phyloP scores from a whole-genome alignment of 2,329 filamentous ascomycete genomes.

The Sclerotinia minor region DNA sequence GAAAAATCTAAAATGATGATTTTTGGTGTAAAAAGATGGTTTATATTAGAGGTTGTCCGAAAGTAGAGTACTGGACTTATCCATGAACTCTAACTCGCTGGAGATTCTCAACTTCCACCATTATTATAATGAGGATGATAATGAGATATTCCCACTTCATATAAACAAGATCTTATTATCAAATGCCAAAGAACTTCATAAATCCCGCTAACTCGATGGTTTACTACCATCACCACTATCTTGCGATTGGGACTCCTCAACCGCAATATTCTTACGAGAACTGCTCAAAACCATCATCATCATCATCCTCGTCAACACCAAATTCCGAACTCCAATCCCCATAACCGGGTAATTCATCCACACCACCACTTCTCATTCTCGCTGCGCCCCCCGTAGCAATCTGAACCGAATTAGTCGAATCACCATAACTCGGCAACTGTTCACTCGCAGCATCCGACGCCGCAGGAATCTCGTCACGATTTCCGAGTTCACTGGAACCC shows the following conservation, averaged over 20 bases:
- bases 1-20: too few relatives aligned
- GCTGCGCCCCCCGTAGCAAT: slow-evolving; percentile 6
- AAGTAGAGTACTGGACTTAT: too few relatives aligned
- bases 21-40: too few relatives aligned
- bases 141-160: too few relatives aligned
- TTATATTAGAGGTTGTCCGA: too few relatives aligned
- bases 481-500: not conserved
- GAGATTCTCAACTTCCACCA: too few relatives aligned
- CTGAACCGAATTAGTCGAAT: not conserved
- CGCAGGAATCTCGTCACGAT: not conserved
- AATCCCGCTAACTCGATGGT: not conserved
- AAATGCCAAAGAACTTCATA: not conserved
- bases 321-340: not conserved
- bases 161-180: too few relatives aligned
- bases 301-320: too few relatives aligned
- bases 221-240: not conserved
- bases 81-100: too few relatives aligned
- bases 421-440: slow-evolving; percentile 12
- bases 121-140: too few relatives aligned
- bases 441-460: not conserved
- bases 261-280: not conserved
- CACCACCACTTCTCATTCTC: not conserved
- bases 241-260: not conserved
- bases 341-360: slow-evolving; percentile 9
- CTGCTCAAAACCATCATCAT: not conserved